Percentiles rank a stretch among this genome's conserved stretches.
Conservation (phyloP, 2,329 filamentous ascomycete genomes). For the Monosporascus sp. region DNA sequence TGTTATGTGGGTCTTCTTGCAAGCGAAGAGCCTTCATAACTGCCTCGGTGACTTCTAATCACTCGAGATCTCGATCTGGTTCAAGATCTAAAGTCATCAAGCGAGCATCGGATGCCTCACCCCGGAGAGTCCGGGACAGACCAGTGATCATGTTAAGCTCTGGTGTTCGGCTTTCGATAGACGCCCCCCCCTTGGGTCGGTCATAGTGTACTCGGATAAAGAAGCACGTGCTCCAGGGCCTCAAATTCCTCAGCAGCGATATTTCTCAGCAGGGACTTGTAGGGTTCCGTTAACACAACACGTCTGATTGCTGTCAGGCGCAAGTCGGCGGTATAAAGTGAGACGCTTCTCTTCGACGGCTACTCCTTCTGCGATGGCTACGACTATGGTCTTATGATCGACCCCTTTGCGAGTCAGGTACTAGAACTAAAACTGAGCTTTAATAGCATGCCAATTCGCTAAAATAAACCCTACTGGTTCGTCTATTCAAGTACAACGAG, state of each 20-base stretch:
- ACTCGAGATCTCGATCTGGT: slow-evolving; percentile 27
- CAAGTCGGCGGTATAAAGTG: slow-evolving; percentile 8
- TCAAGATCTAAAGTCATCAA: slow-evolving; percentile 43
- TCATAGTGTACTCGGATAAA: slow-evolving; percentile 21
- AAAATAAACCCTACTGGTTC: no score
- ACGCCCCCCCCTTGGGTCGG: slow-evolving; percentile 20
- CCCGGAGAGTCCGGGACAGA: slow-evolving; percentile 40
- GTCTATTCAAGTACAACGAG: no score
- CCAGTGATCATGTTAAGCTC: slow-evolving; percentile 40
- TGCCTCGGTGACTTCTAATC: slow-evolving; percentile 28
- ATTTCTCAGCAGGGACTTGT: slow-evolving; percentile 19
- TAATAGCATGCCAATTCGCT: no score
- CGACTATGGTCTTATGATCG: no score
- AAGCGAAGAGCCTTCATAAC: slow-evolving; percentile 24
- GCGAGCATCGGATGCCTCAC: slow-evolving; percentile 36
- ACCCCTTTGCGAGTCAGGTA: no score
- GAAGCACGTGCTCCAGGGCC: slow-evolving; percentile 21
- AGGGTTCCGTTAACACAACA: slow-evolving; percentile 22
- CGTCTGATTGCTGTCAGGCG: slow-evolving; percentile 19
- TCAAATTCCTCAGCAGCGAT: slow-evolving; percentile 16
- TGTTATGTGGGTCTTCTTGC: slow-evolving; percentile 19
- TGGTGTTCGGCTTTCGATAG: slow-evolving; percentile 18
- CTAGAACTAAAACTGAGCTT: no score
- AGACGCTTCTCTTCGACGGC: slow-evolving; percentile 17
- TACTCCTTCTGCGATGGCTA: slow-evolving; percentile 8